Conservation (phyloP, 2,329 filamentous ascomycete genomes). For the Aspergillus persii region DNA sequence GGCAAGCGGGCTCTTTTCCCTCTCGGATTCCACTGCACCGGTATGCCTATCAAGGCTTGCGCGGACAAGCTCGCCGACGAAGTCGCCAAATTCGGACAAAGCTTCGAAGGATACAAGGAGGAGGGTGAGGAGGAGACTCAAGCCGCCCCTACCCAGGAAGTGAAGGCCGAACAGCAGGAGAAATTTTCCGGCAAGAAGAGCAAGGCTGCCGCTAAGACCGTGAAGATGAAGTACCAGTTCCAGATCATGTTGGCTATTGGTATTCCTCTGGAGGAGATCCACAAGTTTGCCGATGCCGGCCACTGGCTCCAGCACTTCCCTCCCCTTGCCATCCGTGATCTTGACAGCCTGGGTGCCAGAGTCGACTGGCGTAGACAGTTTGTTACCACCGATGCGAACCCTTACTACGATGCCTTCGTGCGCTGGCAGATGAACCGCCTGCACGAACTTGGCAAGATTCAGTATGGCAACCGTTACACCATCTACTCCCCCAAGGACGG, state of each 20-base stretch:
- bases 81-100: slow-evolving; percentile 80
- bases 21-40: slow-evolving; percentile 92
- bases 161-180: slow-evolving; percentile 78
- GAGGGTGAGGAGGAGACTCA: slow-evolving; percentile 55
- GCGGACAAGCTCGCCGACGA: slow-evolving; percentile 93
- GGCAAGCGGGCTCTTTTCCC: slow-evolving; percentile 86
- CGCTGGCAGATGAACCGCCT: slow-evolving; percentile 96
- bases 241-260: slow-evolving; percentile 92
- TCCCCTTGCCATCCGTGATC: slow-evolving; percentile 70
- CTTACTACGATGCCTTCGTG: slow-evolving; percentile 93
- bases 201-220: slow-evolving; percentile 84
- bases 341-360: slow-evolving; percentile 78
- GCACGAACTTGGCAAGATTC: slow-evolving; percentile 85
- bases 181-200: slow-evolving; percentile 93
- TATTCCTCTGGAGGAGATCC: slow-evolving; percentile 82
- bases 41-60: slow-evolving; percentile 97
- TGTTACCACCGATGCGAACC: slow-evolving; percentile 93
- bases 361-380: slow-evolving; percentile 93
- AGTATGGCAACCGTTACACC: slow-evolving; percentile 89
- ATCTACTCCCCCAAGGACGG: slow-evolving; percentile 89
- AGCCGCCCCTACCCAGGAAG: slow-evolving; percentile 59
- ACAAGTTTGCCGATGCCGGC: slow-evolving; percentile 86
- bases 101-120: slow-evolving; percentile 75
- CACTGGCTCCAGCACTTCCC: slow-evolving; percentile 94
- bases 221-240: slow-evolving; percentile 94